phyloP scores from a whole-genome alignment of 352 stramenopile genomes.

The Phytophthora foliorum region DNA sequence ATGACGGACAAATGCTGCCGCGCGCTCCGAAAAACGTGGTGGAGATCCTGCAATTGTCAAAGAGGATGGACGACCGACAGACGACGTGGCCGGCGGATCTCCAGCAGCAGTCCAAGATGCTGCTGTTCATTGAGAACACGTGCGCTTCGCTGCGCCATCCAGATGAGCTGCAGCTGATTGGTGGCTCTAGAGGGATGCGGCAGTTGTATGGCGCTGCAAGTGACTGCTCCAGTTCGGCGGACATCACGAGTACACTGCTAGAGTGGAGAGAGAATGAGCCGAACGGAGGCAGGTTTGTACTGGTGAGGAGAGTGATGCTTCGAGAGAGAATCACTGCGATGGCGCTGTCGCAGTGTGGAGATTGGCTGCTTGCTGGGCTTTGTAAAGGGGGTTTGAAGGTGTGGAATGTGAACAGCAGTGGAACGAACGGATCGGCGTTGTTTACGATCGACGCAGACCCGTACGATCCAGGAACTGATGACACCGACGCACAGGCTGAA shows the following conservation, averaged over 20 bases:
- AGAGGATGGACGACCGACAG: conserved; percentile 37
- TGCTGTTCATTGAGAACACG: conserved; percentile 68
- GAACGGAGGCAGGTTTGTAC: conserved; percentile 20
- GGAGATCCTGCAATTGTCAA: conserved; percentile 62
- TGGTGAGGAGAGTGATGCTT: conserved; percentile 41
- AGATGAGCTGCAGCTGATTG: conserved; percentile 49
- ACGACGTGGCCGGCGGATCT: background rate
- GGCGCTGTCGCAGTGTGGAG: conserved; percentile 40
- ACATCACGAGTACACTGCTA: conserved; percentile 17
- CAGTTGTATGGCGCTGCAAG: conserved; percentile 51
- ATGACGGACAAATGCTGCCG: conserved; percentile 13
- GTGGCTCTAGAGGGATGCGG: conserved; percentile 30
- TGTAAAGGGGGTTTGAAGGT: conserved; percentile 53
- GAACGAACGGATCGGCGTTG: conserved; percentile 17
- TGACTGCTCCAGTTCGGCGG: background rate
- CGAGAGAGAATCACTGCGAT: conserved; percentile 48
- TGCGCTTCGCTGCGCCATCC: conserved; percentile 44
- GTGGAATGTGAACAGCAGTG: conserved; percentile 55
- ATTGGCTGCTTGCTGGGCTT: conserved; percentile 70
- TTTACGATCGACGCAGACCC: conserved; percentile 35
- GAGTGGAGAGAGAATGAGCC: conserved; percentile 33
- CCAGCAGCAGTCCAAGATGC: conserved; percentile 14
- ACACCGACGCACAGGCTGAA: conserved; percentile 6
- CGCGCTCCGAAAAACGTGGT: conserved; percentile 53
- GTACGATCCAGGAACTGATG: conserved; percentile 18